These are phyloP conservation scores for Jatropha podagrica DNA, from an alignment of 441 rosid species.

Conservation along the genomic window DNA sequence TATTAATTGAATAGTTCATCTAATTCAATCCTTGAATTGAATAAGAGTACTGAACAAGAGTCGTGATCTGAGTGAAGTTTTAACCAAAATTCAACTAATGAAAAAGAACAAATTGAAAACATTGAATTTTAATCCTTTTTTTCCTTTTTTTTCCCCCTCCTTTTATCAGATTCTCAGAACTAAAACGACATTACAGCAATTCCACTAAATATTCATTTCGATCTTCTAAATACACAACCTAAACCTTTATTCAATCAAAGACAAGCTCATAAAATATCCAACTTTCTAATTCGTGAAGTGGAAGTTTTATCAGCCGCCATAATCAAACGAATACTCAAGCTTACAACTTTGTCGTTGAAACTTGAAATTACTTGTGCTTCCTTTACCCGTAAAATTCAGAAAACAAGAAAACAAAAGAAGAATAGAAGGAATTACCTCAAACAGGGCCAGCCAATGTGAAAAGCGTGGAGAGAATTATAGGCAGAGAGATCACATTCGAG, in stretches of 20 bases:
- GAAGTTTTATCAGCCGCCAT: background rate
- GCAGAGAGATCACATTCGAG: constrained; percentile 93
- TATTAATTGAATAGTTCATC: no score
- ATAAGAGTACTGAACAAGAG: background rate
- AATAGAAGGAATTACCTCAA: constrained; percentile 47
- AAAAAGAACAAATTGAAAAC: background rate
- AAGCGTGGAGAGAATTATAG: constrained; percentile 86
- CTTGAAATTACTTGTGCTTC: no score
- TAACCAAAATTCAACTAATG: background rate
- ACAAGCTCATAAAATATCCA: background rate
- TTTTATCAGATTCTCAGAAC: background rate
- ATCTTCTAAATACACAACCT: background rate
- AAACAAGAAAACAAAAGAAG: background rate
- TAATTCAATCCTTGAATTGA: no score
- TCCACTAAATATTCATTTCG: background rate
- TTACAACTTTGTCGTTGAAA: background rate
- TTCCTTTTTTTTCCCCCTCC: background rate
- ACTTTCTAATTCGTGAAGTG: background rate
- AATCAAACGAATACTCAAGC: background rate
- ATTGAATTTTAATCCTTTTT: background rate
- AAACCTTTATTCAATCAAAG: background rate
- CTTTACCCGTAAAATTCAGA: background rate
- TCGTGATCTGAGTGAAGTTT: background rate
- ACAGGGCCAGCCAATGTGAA: constrained; percentile 96
- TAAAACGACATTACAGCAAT: background rate